These are phyloP conservation scores for Sarcocystis neurona DNA, from an alignment of 169 alveolate genomes.

Conservation along the genomic window DNA sequence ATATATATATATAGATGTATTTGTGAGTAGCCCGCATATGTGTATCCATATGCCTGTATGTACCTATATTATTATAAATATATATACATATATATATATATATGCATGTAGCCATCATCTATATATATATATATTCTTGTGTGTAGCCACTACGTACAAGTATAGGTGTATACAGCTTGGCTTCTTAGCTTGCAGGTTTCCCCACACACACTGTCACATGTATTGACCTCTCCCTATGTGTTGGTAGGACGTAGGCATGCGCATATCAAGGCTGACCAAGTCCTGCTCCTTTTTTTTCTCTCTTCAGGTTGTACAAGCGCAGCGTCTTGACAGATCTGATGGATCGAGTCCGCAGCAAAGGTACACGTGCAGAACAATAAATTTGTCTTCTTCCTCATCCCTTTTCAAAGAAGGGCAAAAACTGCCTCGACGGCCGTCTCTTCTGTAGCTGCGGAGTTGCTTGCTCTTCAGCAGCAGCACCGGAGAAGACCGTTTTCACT, in stretches of 20 bases:
- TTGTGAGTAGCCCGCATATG: no score
- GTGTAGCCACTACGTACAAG: neutral
- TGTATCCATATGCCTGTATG: neutral
- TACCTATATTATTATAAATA: neutral
- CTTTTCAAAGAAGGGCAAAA: conserved; percentile 7
- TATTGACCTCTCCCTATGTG: no score
- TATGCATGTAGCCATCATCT: neutral
- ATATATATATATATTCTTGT: neutral
- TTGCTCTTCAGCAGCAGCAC: no score
- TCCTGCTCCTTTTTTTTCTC: neutral
- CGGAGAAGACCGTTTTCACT: no score
- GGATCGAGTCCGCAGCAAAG: conserved; percentile 23
- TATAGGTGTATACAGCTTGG: neutral
- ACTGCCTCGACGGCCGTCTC: conserved; percentile 15
- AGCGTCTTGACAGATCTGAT: conserved; percentile 28
- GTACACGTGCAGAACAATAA: no score
- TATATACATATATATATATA: neutral
- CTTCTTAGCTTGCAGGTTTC: no score
- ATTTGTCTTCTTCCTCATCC: no score
- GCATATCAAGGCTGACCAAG: neutral
- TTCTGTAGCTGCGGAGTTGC: no score
- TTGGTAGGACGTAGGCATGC: no score
- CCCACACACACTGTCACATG: no score
- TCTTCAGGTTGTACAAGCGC: conserved; percentile 40
- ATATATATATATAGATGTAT: no score